phyloP scores from a whole-genome alignment of 108 stramenopile genomes.

The Cyclotella atomus region DNA sequence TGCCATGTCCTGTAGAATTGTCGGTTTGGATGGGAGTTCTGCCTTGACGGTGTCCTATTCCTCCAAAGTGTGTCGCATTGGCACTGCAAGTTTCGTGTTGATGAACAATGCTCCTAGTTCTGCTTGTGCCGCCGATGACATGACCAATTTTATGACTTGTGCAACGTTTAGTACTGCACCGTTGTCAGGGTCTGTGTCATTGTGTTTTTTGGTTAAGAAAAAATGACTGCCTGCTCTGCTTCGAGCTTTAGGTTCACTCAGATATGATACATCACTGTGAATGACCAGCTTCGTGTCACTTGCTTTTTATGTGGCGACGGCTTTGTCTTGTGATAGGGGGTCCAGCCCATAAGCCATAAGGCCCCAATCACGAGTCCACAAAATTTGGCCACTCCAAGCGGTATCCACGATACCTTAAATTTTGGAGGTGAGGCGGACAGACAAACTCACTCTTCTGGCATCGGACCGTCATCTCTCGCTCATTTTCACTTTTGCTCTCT shows the following conservation, averaged over 20 bases:
- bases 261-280: background rate
- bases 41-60: background rate
- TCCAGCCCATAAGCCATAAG: too few relatives aligned
- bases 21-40: background rate
- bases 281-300: background rate
- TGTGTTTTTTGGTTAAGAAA: background rate
- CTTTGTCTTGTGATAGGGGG: background rate
- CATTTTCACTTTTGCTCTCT: too few relatives aligned
- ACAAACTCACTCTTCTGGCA: too few relatives aligned
- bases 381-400: background rate
- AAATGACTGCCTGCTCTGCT: background rate
- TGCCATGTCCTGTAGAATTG: background rate
- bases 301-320: background rate
- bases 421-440: too few relatives aligned
- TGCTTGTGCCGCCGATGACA: background rate
- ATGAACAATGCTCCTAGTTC: background rate
- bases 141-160: background rate
- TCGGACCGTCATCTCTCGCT: too few relatives aligned
- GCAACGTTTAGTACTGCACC: background rate
- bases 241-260: background rate
- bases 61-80: background rate
- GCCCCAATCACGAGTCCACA: too few relatives aligned
- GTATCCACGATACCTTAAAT: too few relatives aligned
- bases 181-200: background rate
- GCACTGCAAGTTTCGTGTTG: background rate